Evolutionary conservation across 2,329 filamentous ascomycete genomes (phyloP), one percentile per base, ranked within the genome.

Genomic region (Fusarium abutilonis): DNA sequence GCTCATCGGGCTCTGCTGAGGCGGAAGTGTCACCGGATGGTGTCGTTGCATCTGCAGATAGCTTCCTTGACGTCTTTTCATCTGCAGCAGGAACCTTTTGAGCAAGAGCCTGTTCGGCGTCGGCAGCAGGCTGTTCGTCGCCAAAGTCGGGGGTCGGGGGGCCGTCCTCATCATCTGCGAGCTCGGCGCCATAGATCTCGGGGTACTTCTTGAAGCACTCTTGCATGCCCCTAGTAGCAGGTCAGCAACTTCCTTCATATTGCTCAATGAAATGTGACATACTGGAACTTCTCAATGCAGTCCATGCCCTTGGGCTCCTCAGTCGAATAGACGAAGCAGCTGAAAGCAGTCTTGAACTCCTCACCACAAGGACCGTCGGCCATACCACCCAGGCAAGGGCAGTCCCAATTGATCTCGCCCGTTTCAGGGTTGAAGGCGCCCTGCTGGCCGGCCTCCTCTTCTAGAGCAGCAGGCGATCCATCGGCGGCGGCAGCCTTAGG

Each of bases 351-450:
- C 81, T 89, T 93, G 85, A 99, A 99, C 73, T 98, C 89, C 75
- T 96, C 92, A 43, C 95, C 95, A 75, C 95, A 99, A 50, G 95
- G 95, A 0, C 95, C 95, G 73, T 97, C 80, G 8, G 95, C 95
- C 95, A 99, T 99, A 49, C 95, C 95, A 44, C 95, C 95, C 31
- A 99, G 81, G 76, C 95, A 99, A 14, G 95, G 95, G 78, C 95
- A 99, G 76, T 98, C 95, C 95, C 95, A 99, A 83, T 99, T 99
- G 79, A 99, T 99, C 84, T 99, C 95, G 69, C 95, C 95, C 9
- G 95, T 99, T 81, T 98, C 95, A 3, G 93, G 93, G 78, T 99
- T 96, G 81, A 98, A 99, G 1, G 95, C 95, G 52, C 92, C 95
- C 77, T 98, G 88, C 74, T 94, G 88, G 60, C 81, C 85, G 6